phyloP scores from a whole-genome alignment of 2,329 filamentous ascomycete species.

The Tolypocladium ophioglossoides region DNA sequence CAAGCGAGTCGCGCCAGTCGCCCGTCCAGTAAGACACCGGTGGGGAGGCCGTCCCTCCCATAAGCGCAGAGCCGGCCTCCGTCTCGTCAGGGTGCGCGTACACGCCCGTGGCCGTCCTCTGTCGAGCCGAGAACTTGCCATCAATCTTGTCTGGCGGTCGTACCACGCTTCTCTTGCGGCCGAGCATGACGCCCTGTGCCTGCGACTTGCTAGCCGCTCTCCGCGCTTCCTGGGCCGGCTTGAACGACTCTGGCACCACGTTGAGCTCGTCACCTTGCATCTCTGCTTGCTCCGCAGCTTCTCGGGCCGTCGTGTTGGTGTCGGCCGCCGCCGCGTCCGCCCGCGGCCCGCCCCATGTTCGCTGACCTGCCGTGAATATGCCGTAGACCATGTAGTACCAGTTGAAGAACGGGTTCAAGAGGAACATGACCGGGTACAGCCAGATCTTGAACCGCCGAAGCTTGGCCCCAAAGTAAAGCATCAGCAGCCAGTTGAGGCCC shows the following conservation, averaged over 20 bases:
- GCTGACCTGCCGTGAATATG: constrained; percentile 86
- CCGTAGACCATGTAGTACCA: constrained; percentile 98
- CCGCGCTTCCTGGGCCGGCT: constrained; percentile 42
- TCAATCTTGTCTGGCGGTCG: constrained; percentile 66
- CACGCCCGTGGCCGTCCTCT: constrained; percentile 55
- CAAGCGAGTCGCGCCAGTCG: constrained; percentile 46
- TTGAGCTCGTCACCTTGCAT: constrained; percentile 79
- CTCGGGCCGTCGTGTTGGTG: constrained; percentile 60
- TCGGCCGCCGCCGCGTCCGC: constrained; percentile 81
- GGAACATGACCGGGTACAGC: constrained; percentile 92
- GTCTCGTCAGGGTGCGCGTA: constrained; percentile 60
- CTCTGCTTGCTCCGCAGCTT: constrained; percentile 76
- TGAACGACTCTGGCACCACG: constrained; percentile 78
- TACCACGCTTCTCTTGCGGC: constrained; percentile 45
- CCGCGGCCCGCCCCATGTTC: constrained; percentile 91
- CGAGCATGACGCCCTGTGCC: constrained; percentile 24
- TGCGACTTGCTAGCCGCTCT: constrained; percentile 17
- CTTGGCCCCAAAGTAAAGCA: constrained; percentile 89
- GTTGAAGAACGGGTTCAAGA: constrained; percentile 93
- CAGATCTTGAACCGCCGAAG: constrained; percentile 86
- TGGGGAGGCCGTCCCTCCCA: not conserved
- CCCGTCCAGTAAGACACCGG: not conserved
- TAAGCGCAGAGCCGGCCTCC: constrained; percentile 12
- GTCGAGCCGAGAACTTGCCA: constrained; percentile 66
- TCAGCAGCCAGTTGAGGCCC: constrained; percentile 86